Evolutionary conservation across 495 filamentous ascomycete species (phyloP).

Genomic region (Penicillium simplicissimum): DNA sequence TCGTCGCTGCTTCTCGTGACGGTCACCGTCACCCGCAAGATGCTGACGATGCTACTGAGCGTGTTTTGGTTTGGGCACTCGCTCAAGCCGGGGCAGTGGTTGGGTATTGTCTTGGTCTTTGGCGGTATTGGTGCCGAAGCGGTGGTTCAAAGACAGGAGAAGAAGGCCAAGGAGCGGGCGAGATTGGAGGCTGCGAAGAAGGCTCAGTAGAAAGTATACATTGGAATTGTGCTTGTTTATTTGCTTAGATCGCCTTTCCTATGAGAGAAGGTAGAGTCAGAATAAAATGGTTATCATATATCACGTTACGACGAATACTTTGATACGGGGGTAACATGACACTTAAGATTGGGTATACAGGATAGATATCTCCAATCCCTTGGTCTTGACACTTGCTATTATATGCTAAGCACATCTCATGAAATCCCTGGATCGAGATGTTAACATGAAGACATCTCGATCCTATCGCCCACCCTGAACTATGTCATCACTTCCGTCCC

Average conservation of each 20-base stretch:
- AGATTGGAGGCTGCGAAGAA: slow-evolving; percentile 55
- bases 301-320: neutral
- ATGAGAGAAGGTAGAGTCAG: neutral
- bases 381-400: neutral
- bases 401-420: neutral
- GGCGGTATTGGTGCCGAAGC: slow-evolving; percentile 93
- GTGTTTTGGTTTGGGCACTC: slow-evolving; percentile 93
- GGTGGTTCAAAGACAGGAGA: slow-evolving; percentile 76
- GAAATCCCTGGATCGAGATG: neutral
- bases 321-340: neutral
- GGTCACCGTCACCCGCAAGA: slow-evolving; percentile 95
- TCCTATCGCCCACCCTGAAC: neutral
- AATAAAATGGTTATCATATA: slow-evolving; percentile 1
- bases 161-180: slow-evolving; percentile 73
- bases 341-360: neutral
- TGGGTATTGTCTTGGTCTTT: slow-evolving; percentile 91
- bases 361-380: neutral
- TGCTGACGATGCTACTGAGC: slow-evolving; percentile 97
- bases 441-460: neutral
- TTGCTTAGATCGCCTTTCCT: slow-evolving; percentile 13
- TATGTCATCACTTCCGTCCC: slow-evolving; percentile 55
- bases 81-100: slow-evolving; percentile 81
- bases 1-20: slow-evolving; percentile 90
- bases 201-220: slow-evolving; percentile 25
- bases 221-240: slow-evolving; percentile 6